Evolutionary conservation across 2,329 filamentous ascomycete species (phyloP).

Genomic region (Trichoderma arundinaceum): DNA sequence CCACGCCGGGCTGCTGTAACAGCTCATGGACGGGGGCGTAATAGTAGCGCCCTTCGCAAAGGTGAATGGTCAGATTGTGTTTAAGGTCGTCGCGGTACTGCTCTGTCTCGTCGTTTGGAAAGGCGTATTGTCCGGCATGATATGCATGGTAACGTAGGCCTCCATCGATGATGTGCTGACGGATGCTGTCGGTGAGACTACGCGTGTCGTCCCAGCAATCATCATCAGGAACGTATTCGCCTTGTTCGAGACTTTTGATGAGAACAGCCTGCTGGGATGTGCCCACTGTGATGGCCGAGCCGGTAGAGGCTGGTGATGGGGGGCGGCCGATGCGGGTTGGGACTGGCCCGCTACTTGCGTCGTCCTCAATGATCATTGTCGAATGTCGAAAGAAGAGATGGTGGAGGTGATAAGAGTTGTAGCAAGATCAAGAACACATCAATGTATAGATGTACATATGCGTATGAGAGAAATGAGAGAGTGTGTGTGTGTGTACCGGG

Average conservation of each 20-base stretch:
- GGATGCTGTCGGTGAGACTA: constrained; percentile 51
- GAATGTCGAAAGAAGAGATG: background rate
- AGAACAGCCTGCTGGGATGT: constrained; percentile 40
- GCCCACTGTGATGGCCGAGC: constrained; percentile 43
- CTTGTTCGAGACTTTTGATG: constrained; percentile 44
- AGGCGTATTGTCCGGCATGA: constrained; percentile 50
- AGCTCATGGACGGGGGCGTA: constrained; percentile 50
- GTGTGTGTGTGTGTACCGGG: background rate
- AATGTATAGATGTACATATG: background rate
- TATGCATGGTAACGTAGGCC: constrained; percentile 50
- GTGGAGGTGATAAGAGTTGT: background rate
- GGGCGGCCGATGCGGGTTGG: constrained; percentile 30
- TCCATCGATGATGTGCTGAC: constrained; percentile 51
- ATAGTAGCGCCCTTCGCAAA: constrained; percentile 50
- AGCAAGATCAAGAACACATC: background rate
- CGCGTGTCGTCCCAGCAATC: constrained; percentile 44
- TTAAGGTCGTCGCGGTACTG: constrained; percentile 51
- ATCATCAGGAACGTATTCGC: constrained; percentile 38
- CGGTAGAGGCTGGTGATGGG: constrained; percentile 40
- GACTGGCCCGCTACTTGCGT: constrained; percentile 14
- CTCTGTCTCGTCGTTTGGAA: constrained; percentile 52
- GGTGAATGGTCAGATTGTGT: constrained; percentile 47
- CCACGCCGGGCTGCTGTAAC: constrained; percentile 48
- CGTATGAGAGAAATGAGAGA: background rate
- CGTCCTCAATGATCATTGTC: constrained; percentile 24